Evolutionary conservation across 106 monocot genomes (phyloP).

Genomic region (Narthecium ossifragum): DNA sequence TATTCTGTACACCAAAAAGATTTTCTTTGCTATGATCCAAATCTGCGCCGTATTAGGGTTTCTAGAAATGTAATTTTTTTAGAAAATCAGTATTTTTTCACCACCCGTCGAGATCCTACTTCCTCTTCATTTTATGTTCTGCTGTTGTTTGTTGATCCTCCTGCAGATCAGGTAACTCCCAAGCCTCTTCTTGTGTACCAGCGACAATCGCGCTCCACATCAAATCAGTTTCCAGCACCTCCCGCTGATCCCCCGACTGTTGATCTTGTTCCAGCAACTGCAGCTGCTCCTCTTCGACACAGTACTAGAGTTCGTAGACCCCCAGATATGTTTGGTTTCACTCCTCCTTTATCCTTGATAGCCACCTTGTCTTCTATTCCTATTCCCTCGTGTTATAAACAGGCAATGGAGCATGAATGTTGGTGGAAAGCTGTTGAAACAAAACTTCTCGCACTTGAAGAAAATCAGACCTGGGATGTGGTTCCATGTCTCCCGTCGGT

Average conservation of each 20-base stretch:
- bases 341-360: neutral
- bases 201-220: neutral
- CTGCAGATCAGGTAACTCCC: no score
- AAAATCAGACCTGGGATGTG: no score
- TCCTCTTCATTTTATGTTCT: neutral
- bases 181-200: neutral
- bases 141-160: no score
- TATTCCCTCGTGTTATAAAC: conserved; percentile 2
- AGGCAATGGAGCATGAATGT: conserved; percentile 6
- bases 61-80: conserved; percentile 17
- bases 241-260: neutral
- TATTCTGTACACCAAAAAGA: conserved; percentile 1
- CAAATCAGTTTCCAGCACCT: neutral
- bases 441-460: no score
- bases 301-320: neutral
- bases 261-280: neutral
- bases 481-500: no score
- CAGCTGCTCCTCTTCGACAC: neutral
- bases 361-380: conserved; percentile 1
- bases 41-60: neutral
- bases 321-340: conserved; percentile 4
- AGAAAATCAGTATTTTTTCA: conserved; percentile 11
- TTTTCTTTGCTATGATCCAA: no score
- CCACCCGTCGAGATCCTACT: neutral
- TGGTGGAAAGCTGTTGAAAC: neutral